Evolutionary conservation across 1,284 basidiomycete species (phyloP).

Genomic region (Thecaphora thlaspeos): DNA sequence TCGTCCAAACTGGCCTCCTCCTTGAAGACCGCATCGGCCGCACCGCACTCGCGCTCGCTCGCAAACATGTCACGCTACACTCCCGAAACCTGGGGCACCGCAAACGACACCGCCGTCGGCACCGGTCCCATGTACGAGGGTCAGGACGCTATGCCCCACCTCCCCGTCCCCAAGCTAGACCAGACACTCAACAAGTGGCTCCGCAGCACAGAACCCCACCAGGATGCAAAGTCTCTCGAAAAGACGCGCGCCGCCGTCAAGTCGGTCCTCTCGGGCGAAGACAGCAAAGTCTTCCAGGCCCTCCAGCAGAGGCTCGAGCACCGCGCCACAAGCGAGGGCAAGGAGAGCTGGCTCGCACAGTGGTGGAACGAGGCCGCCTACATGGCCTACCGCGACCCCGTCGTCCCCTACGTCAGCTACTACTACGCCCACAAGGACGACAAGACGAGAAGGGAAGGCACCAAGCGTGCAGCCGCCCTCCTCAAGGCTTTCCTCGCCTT

Average conservation of each 20-base stretch:
- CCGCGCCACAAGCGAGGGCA: constrained; percentile 64
- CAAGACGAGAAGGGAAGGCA: constrained; percentile 31
- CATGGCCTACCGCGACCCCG: constrained; percentile 69
- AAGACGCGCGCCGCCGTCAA: constrained; percentile 62
- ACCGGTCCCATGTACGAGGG: constrained; percentile 42
- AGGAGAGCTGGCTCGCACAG: constrained; percentile 82
- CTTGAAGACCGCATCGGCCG: neutral
- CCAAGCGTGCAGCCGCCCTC: constrained; percentile 48
- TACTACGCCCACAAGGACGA: constrained; percentile 84
- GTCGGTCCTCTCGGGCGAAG: constrained; percentile 65
- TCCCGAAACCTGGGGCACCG: constrained; percentile 15
- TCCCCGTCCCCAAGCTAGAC: constrained; percentile 54
- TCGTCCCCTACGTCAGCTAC: constrained; percentile 92
- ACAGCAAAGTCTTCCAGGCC: constrained; percentile 69
- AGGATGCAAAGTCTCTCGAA: constrained; percentile 31
- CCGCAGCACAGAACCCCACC: constrained; percentile 46
- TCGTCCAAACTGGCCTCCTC: neutral
- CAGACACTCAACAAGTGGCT: constrained; percentile 54
- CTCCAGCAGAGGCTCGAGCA: constrained; percentile 79
- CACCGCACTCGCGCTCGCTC: neutral
- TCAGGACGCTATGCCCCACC: constrained; percentile 50
- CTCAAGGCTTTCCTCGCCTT: constrained; percentile 55
- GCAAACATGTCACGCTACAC: constrained; percentile 15
- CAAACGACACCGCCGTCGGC: constrained; percentile 21
- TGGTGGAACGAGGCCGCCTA: constrained; percentile 96